Conservation (phyloP, 116 monocot genomes). For the Trichopus zeylanicus region DNA sequence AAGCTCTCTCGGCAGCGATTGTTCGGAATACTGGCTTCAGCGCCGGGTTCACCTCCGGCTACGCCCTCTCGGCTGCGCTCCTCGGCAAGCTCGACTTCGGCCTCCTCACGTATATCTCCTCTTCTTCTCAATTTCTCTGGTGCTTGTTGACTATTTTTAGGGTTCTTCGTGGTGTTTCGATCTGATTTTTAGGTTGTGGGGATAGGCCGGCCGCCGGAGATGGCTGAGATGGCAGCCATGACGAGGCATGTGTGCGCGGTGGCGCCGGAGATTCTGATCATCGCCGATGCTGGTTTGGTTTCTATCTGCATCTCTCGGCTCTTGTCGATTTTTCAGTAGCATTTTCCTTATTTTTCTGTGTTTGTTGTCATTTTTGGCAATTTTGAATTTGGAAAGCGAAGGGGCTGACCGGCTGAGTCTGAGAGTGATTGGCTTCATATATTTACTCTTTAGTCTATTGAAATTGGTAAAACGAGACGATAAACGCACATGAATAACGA, state of each 20-base stretch:
- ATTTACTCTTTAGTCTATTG: too few species aligned
- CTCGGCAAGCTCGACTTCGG: conserved; percentile 66
- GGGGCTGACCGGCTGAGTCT: too few species aligned
- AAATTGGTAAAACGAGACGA: too few species aligned
- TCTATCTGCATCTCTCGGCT: background rate
- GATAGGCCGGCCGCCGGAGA: conserved; percentile 55
- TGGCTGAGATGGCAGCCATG: conserved; percentile 51
- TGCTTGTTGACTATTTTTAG: background rate
- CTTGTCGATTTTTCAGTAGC: background rate
- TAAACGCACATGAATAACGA: too few species aligned
- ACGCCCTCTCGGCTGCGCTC: conserved; percentile 54
- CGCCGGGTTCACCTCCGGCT: conserved; percentile 60
- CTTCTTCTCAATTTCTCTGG: background rate
- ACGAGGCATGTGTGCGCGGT: conserved; percentile 28
- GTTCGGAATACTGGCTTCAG: conserved; percentile 40
- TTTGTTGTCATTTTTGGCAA: background rate
- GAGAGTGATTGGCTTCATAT: too few species aligned
- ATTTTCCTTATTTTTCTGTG: too few species aligned
- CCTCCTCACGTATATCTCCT: conserved; percentile 34
- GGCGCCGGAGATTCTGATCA: conserved; percentile 27
- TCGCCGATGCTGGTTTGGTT: conserved; percentile 34
- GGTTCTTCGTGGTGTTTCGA: background rate
- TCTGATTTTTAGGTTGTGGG: background rate
- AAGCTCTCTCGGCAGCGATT: conserved; percentile 51
- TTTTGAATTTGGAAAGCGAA: background rate